These are phyloP conservation scores for Obelidium mucronatum DNA, from an alignment of 192 early-diverging fungal genomes.

Conservation along the genomic window DNA sequence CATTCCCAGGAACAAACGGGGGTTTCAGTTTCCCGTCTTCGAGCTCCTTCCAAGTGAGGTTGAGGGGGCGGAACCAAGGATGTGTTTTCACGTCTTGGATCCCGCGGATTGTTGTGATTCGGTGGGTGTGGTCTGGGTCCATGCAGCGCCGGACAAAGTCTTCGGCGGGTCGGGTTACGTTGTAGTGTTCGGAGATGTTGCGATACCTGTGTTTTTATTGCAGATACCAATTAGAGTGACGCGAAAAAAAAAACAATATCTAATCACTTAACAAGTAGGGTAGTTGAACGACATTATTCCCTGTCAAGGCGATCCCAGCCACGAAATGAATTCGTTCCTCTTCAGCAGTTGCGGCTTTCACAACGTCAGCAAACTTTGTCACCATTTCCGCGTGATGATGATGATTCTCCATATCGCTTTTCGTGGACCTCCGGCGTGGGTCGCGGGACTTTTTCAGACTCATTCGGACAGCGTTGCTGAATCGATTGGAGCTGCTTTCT, in stretches of 20 bases:
- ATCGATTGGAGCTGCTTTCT: too few species aligned
- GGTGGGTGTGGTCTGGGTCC: constrained; percentile 29
- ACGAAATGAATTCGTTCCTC: constrained; percentile 17
- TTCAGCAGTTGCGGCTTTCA: neutral
- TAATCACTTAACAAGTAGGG: constrained; percentile 6
- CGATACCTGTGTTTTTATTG: constrained; percentile 30
- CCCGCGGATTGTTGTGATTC: constrained; percentile 15
- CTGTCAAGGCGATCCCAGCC: constrained; percentile 19
- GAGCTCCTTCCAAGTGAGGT: constrained; percentile 29
- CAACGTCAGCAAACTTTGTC: neutral
- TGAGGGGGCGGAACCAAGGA: constrained; percentile 32
- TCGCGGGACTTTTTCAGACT: too few species aligned
- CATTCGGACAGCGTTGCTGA: too few species aligned
- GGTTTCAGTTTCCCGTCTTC: constrained; percentile 36
- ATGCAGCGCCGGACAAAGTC: constrained; percentile 32
- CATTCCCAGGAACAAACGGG: constrained; percentile 21
- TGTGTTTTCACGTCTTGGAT: constrained; percentile 27
- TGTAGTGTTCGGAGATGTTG: constrained; percentile 34
- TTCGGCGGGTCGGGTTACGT: constrained; percentile 29
- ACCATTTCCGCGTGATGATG: neutral
- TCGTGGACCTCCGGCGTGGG: neutral
- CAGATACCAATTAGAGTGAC: neutral
- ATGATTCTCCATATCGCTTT: neutral
- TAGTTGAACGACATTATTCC: neutral
- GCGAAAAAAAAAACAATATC: neutral